These are phyloP conservation scores for Yamadazyma endophytica DNA, from an alignment of 805 yeast genomes.

Conservation along the genomic window DNA sequence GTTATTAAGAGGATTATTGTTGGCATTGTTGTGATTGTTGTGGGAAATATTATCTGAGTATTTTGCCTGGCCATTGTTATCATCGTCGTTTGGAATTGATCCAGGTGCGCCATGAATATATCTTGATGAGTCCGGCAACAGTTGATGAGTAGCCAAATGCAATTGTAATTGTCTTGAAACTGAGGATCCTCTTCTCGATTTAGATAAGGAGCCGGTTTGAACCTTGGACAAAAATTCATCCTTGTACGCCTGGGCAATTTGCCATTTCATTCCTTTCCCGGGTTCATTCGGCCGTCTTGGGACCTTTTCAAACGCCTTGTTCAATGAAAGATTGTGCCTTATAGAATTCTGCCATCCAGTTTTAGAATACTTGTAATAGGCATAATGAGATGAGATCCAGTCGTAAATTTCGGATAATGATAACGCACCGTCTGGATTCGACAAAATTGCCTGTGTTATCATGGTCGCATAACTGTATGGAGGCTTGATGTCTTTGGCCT, in stretches of 20 bases:
- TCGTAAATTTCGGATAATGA: conserved; percentile 88
- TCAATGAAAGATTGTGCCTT: conserved; percentile 87
- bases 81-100: no score
- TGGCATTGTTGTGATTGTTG: conserved; percentile 3
- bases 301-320: conserved; percentile 96
- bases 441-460: conserved; percentile 95
- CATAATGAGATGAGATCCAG: conserved; percentile 84
- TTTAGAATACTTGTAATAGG: conserved; percentile 86
- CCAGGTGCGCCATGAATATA: conserved; percentile 8
- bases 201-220: conserved; percentile 68
- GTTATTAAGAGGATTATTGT: conserved; percentile 7
- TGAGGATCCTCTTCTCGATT: conserved; percentile 73
- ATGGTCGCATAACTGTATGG: conserved; percentile 96
- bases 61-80: conserved; percentile 1
- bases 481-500: conserved; percentile 89
- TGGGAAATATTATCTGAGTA: no score
- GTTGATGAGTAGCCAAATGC: conserved; percentile 59
- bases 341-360: conserved; percentile 99
- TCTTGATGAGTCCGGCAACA: conserved; percentile 45
- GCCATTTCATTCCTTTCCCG: conserved; percentile 99
- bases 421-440: conserved; percentile 82
- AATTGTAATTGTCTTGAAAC: conserved; percentile 77
- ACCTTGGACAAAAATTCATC: conserved; percentile 81
- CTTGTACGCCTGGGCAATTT: conserved; percentile 78
- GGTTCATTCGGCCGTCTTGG: conserved; percentile 95